Evolutionary conservation across 768 basidiomycete genomes (phyloP).

Genomic region (Hygrophorus russula): DNA sequence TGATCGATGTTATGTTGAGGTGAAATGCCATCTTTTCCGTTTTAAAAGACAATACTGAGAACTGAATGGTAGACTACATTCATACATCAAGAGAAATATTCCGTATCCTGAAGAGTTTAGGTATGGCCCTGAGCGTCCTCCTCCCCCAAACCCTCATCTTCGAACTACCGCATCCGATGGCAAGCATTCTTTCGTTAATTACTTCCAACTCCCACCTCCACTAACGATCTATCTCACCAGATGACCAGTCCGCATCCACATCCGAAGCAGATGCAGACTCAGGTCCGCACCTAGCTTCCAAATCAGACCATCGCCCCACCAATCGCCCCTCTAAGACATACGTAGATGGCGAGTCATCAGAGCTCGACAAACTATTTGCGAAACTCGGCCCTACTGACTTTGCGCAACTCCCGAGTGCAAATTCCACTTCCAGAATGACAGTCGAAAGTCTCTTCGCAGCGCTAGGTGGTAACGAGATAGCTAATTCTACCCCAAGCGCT

Average conservation of each 20-base stretch:
- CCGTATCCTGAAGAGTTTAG: conserved; percentile 65
- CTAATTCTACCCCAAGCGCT: not conserved
- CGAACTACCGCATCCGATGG: conserved; percentile 9
- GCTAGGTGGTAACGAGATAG: conserved; percentile 14
- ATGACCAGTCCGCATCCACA: not conserved
- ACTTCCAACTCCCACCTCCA: no score
- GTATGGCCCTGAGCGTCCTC: conserved; percentile 57
- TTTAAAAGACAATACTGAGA: conserved; percentile 2
- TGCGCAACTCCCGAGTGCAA: conserved; percentile 9
- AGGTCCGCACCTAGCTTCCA: not conserved
- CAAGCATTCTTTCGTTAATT: no score
- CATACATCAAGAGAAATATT: conserved; percentile 51
- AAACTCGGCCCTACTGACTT: conserved; percentile 20
- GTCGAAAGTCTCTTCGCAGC: conserved; percentile 39
- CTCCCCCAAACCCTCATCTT: conserved; percentile 38
- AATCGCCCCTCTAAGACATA: conserved; percentile 8
- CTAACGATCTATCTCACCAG: no score
- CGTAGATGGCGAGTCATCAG: conserved; percentile 22
- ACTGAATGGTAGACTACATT: conserved; percentile 38
- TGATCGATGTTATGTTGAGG: conserved; percentile 65
- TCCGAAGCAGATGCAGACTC: no score
- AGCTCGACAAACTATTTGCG: conserved; percentile 37
- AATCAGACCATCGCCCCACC: conserved; percentile 5
- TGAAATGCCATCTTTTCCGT: conserved; percentile 17
- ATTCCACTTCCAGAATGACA: conserved; percentile 28